phyloP scores from a whole-genome alignment of 2,329 filamentous ascomycete genomes.

The Xylaria hypoxylon region DNA sequence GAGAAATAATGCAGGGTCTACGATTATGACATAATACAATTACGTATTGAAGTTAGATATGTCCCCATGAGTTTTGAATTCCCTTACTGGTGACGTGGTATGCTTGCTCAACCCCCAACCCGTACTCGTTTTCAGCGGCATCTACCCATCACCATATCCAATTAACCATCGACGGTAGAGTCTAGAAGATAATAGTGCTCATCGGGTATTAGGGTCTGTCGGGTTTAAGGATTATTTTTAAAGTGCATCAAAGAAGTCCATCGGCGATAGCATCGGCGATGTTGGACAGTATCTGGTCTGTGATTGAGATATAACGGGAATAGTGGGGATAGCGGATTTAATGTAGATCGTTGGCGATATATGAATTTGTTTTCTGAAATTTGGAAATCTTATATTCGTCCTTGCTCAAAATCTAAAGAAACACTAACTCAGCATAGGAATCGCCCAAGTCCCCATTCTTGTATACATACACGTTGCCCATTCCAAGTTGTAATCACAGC shows the following conservation, averaged over 20 bases:
- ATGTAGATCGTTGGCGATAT: not conserved
- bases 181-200: not conserved
- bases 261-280: slow-evolving; percentile 41
- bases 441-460: not conserved
- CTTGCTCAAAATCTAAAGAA: not conserved
- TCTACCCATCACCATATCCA: not conserved
- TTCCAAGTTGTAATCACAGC: not conserved
- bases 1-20: slow-evolving; percentile 50
- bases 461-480: not conserved
- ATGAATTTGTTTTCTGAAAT: not conserved
- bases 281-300: not conserved
- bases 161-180: not conserved
- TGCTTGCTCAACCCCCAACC: too few relatives aligned
- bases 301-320: slow-evolving; percentile 1
- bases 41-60: too few relatives aligned
- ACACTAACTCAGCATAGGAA: not conserved
- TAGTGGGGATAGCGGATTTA: slow-evolving; percentile 11
- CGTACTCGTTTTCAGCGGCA: not conserved
- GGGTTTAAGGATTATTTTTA: not conserved
- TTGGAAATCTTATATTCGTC: not conserved
- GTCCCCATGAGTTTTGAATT: too few relatives aligned
- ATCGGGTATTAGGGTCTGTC: not conserved
- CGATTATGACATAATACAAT: not conserved
- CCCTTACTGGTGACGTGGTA: too few relatives aligned
- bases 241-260: not conserved